Evolutionary conservation across 1,139 yeast genomes (phyloP), one percentile per base, ranked within the genome.

Genomic region (Tardiomyces depauwii): DNA sequence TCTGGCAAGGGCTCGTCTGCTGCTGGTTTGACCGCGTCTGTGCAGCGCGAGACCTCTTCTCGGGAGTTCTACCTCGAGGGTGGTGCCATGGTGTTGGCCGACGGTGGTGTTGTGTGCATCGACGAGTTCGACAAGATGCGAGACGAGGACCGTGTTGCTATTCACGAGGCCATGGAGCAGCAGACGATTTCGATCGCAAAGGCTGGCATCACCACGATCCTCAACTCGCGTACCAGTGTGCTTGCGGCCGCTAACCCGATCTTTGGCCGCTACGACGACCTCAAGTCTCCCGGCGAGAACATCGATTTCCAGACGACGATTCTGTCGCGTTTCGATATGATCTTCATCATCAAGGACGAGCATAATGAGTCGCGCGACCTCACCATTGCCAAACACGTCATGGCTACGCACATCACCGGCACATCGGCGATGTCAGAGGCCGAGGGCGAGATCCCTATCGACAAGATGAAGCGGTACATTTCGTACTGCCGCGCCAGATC

Each of bases 111-210:
- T 44, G 97, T 91, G 43, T 91, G 98, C 75, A 93, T 91, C 61
- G 99, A 91, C 72, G 99, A 91, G 72, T 91, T 91, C 61, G 99
- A 91, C 67, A 91, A 91, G 69, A 91, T 91, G 99, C 76, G 97
- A 66, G 99, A 93, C 61, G 98, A 91, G 64, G 98, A 93, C 66
- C 77, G 99, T 64, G 98, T 91, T 38, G 98, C 98, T 0, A 93
- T 91, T 57, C 99, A 91, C 65, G 99, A 91, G 72, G 98, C 98
- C 9, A 91, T 91, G 99, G 99, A 91, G 70, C 99, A 91, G 67
- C 99, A 91, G 67, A 91, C 98, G 0, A 91, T 91, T 54, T 89
- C 97, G n/a, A 88, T 91, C 63, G 98, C 98, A 42, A 91, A 91
- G 64, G 99, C 99, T 10, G 99, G 99, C 64, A 91, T 91, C 56